Conservation (phyloP, 1,284 basidiomycete genomes). For the Fomitopsis schrenkii region DNA sequence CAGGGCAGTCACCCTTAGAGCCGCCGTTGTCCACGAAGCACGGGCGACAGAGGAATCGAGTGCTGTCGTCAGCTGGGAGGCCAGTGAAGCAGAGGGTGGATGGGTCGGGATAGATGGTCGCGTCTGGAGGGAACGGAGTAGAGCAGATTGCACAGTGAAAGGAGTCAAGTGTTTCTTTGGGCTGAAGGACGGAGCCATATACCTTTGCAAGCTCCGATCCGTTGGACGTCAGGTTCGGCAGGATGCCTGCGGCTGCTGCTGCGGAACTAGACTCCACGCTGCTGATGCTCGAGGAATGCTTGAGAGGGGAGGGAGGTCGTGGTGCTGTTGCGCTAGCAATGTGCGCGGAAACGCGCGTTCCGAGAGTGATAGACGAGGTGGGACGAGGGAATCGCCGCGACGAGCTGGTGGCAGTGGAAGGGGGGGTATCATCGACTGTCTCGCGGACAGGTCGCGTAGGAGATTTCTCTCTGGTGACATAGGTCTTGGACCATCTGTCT, state of each 20-base stretch:
- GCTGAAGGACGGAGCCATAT: conserved; percentile 76
- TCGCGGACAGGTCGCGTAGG: conserved; percentile 16
- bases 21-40: conserved; percentile 72
- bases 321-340: conserved; percentile 47
- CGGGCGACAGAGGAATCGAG: conserved; percentile 63
- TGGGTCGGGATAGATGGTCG: conserved; percentile 79
- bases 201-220: conserved; percentile 70
- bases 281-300: conserved; percentile 37
- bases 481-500: conserved; percentile 77
- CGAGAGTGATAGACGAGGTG: conserved; percentile 34
- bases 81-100: conserved; percentile 24
- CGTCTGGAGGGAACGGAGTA: conserved; percentile 66
- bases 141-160: conserved; percentile 67
- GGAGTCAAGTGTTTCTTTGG: conserved; percentile 63
- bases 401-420: conserved; percentile 22
- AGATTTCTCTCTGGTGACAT: conserved; percentile 52
- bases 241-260: conserved; percentile 45
- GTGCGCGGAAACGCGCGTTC: conserved; percentile 50
- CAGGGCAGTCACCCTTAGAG: conserved; percentile 65
- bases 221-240: conserved; percentile 45
- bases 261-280: conserved; percentile 35
- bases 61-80: conserved; percentile 28
- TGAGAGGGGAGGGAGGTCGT: conserved; percentile 54
- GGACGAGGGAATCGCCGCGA: conserved; percentile 49
- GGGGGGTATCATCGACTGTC: neutral